phyloP scores from a whole-genome alignment of 352 stramenopile species.

The Pythium chondricola region DNA sequence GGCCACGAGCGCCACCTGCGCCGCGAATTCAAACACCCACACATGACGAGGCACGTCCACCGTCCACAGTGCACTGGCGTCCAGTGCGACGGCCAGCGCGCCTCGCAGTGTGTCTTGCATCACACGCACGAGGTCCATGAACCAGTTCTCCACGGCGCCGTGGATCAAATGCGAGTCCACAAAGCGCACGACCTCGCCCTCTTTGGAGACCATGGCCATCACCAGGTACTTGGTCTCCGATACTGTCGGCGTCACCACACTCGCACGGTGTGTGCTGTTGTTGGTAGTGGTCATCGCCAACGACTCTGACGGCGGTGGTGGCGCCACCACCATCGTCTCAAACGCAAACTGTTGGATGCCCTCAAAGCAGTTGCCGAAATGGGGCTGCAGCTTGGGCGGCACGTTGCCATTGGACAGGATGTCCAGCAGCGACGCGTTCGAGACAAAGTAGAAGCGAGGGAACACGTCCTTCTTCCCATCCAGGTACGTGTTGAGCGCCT shows the following conservation, averaged over 20 bases:
- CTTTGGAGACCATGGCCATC: constrained; percentile 94
- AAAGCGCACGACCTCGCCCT: constrained; percentile 89
- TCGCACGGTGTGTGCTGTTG: constrained; percentile 1
- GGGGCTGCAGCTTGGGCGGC: constrained; percentile 79
- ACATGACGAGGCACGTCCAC: constrained; percentile 72
- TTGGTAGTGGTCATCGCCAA: constrained; percentile 10
- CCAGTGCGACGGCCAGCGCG: constrained; percentile 87
- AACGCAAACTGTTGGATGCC: constrained; percentile 83
- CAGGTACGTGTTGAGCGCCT: constrained; percentile 94
- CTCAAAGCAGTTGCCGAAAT: constrained; percentile 90
- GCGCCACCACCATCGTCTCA: constrained; percentile 27
- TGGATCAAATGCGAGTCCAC: constrained; percentile 71
- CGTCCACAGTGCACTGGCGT: constrained; percentile 91
- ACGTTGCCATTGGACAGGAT: constrained; percentile 93
- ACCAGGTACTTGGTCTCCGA: constrained; percentile 59
- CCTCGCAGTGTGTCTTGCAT: constrained; percentile 89
- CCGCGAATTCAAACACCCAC: constrained; percentile 90
- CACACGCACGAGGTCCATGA: constrained; percentile 92
- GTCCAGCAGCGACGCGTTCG: constrained; percentile 91
- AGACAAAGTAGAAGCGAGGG: constrained; percentile 96
- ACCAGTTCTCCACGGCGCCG: constrained; percentile 88
- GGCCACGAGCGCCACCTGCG: constrained; percentile 74
- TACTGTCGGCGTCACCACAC: neutral
- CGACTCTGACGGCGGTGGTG: neutral
- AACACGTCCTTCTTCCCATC: constrained; percentile 96